Conservation (phyloP, 1,284 basidiomycete genomes). For the Irpex rosettiformis region DNA sequence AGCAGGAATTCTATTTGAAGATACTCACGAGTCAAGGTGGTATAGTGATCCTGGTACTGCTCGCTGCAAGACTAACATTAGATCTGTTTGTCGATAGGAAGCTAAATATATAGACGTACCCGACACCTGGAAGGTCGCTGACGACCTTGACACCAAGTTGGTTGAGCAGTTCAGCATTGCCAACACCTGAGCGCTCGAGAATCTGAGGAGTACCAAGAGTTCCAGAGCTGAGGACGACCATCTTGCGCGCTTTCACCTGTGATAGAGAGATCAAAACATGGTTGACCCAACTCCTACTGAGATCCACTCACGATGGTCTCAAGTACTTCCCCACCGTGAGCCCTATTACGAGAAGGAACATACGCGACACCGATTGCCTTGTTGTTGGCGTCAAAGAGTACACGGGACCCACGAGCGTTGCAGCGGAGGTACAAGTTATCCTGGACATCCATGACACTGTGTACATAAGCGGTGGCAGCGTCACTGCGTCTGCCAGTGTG, state of each 20-base stretch:
- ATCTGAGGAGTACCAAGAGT: slow-evolving; percentile 72
- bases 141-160: slow-evolving; percentile 58
- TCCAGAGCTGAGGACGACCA: slow-evolving; percentile 61
- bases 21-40: slow-evolving; percentile 54
- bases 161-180: slow-evolving; percentile 49
- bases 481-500: slow-evolving; percentile 70
- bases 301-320: slow-evolving; percentile 52
- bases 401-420: slow-evolving; percentile 63
- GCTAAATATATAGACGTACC: slow-evolving; percentile 35
- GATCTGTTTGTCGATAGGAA: not conserved
- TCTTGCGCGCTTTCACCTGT: slow-evolving; percentile 52
- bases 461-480: slow-evolving; percentile 69
- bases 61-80: slow-evolving; percentile 36
- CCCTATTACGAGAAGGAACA: slow-evolving; percentile 60
- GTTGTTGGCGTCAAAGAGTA: slow-evolving; percentile 66
- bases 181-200: slow-evolving; percentile 69
- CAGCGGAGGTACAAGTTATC: slow-evolving; percentile 59
- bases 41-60: slow-evolving; percentile 74
- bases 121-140: slow-evolving; percentile 68
- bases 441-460: slow-evolving; percentile 68
- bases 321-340: slow-evolving; percentile 43
- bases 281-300: not conserved
- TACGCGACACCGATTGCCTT: slow-evolving; percentile 72
- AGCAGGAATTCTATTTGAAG: not conserved
- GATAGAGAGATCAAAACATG: not conserved